A percentile compares a stretch with the other conserved stretches of the same genome.
Evolutionary conservation across 306 rosid genomes (phyloP).

Genomic region (Trifolium pratense): DNA sequence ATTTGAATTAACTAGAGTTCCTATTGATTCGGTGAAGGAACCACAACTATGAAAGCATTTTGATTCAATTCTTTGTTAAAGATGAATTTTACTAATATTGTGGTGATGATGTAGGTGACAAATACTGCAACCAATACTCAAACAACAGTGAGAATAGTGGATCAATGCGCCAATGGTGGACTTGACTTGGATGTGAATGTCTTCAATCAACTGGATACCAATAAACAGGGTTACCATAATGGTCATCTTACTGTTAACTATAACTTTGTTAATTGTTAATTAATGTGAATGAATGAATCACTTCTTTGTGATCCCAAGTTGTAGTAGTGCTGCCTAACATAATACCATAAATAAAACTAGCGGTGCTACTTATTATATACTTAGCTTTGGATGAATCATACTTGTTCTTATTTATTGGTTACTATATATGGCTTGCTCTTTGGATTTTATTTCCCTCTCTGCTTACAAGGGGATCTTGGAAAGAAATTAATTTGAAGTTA

Average conservation of each 20-base stretch:
- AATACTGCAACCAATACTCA: slow-evolving; percentile 46
- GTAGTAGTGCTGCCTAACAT: background rate
- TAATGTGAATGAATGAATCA: background rate
- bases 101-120: slow-evolving; percentile 39
- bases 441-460: too few species aligned
- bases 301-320: background rate
- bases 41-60: background rate
- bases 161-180: slow-evolving; percentile 64
- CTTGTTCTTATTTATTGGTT: too few species aligned
- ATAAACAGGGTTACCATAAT: slow-evolving; percentile 42
- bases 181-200: slow-evolving; percentile 61
- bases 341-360: slow-evolving; percentile 1
- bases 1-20: too few species aligned
- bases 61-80: background rate
- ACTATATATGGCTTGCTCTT: too few species aligned
- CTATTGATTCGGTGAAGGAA: too few species aligned
- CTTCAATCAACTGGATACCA: slow-evolving; percentile 49
- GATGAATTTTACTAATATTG: background rate
- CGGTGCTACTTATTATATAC: background rate
- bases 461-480: too few species aligned
- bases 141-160: slow-evolving; percentile 61
- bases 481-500: too few species aligned
- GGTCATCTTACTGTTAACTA: slow-evolving; percentile 53
- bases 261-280: slow-evolving; percentile 49
- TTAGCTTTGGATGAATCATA: background rate